Evolutionary conservation across 139 green algal species (phyloP).

Genomic region (Dunaliella primolecta): DNA sequence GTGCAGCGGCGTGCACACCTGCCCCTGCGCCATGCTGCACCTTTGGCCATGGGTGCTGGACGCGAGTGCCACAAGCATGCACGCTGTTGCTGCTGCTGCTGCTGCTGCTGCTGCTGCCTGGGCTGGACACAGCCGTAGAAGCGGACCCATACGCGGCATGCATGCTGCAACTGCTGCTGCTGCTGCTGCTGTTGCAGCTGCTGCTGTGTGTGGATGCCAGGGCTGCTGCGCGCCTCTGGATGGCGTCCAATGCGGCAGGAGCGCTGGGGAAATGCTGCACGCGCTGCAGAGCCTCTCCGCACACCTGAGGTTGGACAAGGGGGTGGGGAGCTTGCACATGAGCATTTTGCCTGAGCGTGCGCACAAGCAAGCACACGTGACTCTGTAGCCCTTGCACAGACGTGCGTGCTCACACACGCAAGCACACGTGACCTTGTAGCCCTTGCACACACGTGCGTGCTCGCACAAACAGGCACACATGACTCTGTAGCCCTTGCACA

Average conservation of each 20-base stretch:
- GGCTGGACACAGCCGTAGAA: no score
- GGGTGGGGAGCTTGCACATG: not conserved
- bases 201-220: not conserved
- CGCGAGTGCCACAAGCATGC: no score
- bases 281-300: not conserved
- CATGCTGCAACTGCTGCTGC: no score
- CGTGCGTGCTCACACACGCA: not conserved
- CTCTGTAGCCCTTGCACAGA: not conserved
- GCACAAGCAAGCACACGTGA: not conserved
- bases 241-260: not conserved
- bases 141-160: no score
- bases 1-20: not conserved
- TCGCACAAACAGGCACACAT: not conserved
- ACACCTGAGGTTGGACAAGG: not conserved
- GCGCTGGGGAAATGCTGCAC: not conserved
- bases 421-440: not conserved
- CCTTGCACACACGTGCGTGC: not conserved
- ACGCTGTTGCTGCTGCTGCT: no score
- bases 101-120: no score
- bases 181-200: no score
- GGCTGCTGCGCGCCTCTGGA: not conserved
- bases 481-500: not conserved
- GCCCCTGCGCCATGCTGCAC: no score
- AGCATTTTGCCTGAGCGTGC: not conserved
- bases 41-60: no score